These are phyloP conservation scores for Colletotrichum neosansevieriae DNA, from an alignment of 2,329 filamentous ascomycete genomes.

Conservation along the genomic window DNA sequence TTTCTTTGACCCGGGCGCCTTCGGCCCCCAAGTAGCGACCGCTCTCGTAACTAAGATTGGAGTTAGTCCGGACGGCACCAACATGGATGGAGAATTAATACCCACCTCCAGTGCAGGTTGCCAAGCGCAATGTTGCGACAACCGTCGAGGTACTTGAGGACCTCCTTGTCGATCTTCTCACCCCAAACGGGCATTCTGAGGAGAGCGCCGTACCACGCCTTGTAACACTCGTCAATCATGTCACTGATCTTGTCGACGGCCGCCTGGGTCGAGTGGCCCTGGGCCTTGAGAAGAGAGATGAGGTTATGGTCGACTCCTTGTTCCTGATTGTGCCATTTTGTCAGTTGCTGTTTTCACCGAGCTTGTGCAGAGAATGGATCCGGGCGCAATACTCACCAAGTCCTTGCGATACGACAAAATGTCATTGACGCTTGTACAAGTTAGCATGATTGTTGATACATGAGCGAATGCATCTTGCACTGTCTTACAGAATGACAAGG, in stretches of 20 bases:
- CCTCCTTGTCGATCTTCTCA: slow-evolving; percentile 13
- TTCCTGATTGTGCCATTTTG: neutral
- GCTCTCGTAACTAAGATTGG: neutral
- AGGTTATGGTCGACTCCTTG: slow-evolving; percentile 16
- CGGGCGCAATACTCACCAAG: neutral
- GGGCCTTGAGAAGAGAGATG: slow-evolving; percentile 15
- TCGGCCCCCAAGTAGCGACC: slow-evolving; percentile 1
- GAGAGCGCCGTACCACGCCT: slow-evolving; percentile 12
- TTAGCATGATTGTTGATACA: neutral
- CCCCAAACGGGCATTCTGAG: slow-evolving; percentile 18
- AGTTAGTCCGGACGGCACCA: neutral
- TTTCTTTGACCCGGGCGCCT: neutral
- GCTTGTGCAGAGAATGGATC: neutral
- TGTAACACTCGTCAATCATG: slow-evolving; percentile 22
- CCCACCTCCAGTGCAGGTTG: slow-evolving; percentile 12
- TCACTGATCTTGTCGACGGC: slow-evolving; percentile 19
- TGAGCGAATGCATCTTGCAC: accelerated
- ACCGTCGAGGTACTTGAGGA: slow-evolving; percentile 14
- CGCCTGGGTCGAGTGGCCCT: slow-evolving; percentile 1
- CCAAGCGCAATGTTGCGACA: slow-evolving; percentile 17
- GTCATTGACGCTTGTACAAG: neutral
- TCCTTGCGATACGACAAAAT: slow-evolving; percentile 15
- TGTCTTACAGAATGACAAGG: slow-evolving; percentile 2
- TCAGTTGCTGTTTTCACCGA: too few species aligned
- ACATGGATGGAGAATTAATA: neutral